phyloP scores from a whole-genome alignment of 2,329 filamentous ascomycete genomes.

The Penicillium sp. region DNA sequence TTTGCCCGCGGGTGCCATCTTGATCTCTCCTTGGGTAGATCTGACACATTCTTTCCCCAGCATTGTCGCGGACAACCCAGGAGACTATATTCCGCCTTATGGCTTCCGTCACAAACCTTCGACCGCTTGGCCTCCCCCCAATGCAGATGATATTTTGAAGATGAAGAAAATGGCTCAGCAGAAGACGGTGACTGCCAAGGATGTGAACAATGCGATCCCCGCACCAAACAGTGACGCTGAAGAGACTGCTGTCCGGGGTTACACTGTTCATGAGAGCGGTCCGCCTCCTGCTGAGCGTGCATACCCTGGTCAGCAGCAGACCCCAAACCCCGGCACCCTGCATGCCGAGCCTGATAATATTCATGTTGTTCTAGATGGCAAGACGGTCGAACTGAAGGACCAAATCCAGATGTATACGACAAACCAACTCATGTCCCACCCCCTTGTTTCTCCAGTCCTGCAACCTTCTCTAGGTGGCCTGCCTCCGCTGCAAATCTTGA shows the following conservation, averaged over 20 bases:
- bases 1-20: slow-evolving; percentile 82
- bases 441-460: slow-evolving; percentile 84
- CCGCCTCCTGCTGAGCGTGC: slow-evolving; percentile 13
- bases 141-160: slow-evolving; percentile 67
- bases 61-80: slow-evolving; percentile 67
- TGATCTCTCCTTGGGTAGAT: slow-evolving; percentile 96
- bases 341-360: slow-evolving; percentile 47
- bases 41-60: slow-evolving; percentile 95
- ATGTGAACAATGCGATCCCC: slow-evolving; percentile 22
- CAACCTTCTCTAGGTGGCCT: slow-evolving; percentile 88
- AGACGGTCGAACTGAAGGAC: slow-evolving; percentile 74
- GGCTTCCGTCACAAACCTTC: slow-evolving; percentile 93
- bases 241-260: slow-evolving; percentile 35
- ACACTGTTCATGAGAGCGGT: slow-evolving; percentile 26
- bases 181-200: slow-evolving; percentile 31
- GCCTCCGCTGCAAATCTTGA: slow-evolving; percentile 82
- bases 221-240: slow-evolving; percentile 24
- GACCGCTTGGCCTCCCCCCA: slow-evolving; percentile 87
- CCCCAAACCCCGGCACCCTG: slow-evolving; percentile 17
- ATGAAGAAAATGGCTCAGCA: slow-evolving; percentile 53
- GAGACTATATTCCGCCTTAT: slow-evolving; percentile 85
- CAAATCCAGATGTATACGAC: slow-evolving; percentile 89
- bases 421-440: slow-evolving; percentile 82
- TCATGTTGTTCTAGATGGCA: slow-evolving; percentile 70
- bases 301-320: slow-evolving; percentile 27